Evolutionary conservation across 805 yeast genomes (phyloP).

Genomic region (Zygosaccharomyces kombuchaensis): DNA sequence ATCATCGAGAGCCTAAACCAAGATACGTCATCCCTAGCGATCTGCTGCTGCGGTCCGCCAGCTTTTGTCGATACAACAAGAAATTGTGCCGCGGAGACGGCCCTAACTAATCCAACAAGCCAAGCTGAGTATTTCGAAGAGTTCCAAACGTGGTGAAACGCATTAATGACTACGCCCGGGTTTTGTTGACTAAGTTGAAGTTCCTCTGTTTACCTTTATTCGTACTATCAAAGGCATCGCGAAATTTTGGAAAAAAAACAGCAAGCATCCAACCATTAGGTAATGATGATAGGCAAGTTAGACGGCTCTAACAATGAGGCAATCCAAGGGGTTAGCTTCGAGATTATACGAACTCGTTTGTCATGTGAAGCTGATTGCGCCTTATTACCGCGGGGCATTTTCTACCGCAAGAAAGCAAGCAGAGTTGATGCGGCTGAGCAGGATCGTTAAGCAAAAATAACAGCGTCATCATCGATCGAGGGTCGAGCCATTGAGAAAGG

Average conservation of each 20-base stretch:
- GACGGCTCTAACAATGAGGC: neutral
- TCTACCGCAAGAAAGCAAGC: slow-evolving; percentile 5
- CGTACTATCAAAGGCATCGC: neutral
- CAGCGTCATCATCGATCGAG: neutral
- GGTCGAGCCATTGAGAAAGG: neutral
- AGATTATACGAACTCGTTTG: neutral
- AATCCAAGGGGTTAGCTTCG: neutral
- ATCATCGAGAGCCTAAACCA: slow-evolving; percentile 38
- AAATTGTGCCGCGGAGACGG: slow-evolving; percentile 39
- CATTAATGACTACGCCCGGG: neutral
- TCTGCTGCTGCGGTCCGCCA: slow-evolving; percentile 62
- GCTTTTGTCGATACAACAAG: slow-evolving; percentile 56
- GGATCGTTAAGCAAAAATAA: neutral
- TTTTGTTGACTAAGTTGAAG: neutral
- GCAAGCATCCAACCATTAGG: neutral
- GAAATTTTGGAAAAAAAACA: neutral
- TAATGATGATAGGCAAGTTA: neutral
- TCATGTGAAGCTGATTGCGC: neutral
- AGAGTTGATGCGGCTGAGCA: neutral
- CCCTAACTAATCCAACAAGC: slow-evolving; percentile 35
- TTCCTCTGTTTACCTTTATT: neutral
- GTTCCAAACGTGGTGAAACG: slow-evolving; percentile 59
- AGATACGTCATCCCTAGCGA: slow-evolving; percentile 43
- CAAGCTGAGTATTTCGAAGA: slow-evolving; percentile 67
- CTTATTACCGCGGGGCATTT: neutral